Percentiles rank a stretch among this genome's conserved stretches.
Conservation (phyloP, 306 rosid species). For the Carpinus fangiana region DNA sequence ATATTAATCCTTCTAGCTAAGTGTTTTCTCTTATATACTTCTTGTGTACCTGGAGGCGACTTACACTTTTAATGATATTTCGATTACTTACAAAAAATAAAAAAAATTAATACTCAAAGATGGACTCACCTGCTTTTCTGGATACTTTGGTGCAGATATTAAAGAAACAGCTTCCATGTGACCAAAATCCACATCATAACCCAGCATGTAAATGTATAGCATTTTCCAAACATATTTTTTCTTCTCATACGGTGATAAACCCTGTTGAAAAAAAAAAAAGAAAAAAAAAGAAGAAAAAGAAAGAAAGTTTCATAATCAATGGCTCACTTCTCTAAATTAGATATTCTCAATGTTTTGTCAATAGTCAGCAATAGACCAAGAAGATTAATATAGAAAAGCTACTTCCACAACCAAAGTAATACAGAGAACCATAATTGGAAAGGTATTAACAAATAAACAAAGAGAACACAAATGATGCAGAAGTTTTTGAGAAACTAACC, state of each 20-base stretch:
- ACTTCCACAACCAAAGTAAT: background rate
- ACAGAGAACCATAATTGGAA: background rate
- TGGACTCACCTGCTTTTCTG: constrained; percentile 86
- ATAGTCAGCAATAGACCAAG: background rate
- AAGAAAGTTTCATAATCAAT: background rate
- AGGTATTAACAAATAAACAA: background rate
- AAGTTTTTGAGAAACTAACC: background rate
- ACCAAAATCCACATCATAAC: constrained; percentile 99
- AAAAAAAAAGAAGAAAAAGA: too few species aligned
- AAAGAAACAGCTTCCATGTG: constrained; percentile 99
- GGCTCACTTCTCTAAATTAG: background rate
- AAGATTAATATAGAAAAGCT: background rate
- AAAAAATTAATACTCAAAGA: background rate
- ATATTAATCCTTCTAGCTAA: too few species aligned
- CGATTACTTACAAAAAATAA: too few species aligned
- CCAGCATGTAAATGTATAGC: constrained; percentile 96
- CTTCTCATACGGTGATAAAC: constrained; percentile 90
- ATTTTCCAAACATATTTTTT: constrained; percentile 99
- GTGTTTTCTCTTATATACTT: too few species aligned
- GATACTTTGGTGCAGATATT: constrained; percentile 99
- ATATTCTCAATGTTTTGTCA: constrained; percentile 2
- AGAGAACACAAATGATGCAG: background rate
- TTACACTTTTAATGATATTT: too few species aligned
- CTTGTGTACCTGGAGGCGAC: too few species aligned
- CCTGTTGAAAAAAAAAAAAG: constrained; percentile 53